Base-by-base conservation (phyloP, 1,139 yeast species). In the Suhomyces guaymorum region DNA sequence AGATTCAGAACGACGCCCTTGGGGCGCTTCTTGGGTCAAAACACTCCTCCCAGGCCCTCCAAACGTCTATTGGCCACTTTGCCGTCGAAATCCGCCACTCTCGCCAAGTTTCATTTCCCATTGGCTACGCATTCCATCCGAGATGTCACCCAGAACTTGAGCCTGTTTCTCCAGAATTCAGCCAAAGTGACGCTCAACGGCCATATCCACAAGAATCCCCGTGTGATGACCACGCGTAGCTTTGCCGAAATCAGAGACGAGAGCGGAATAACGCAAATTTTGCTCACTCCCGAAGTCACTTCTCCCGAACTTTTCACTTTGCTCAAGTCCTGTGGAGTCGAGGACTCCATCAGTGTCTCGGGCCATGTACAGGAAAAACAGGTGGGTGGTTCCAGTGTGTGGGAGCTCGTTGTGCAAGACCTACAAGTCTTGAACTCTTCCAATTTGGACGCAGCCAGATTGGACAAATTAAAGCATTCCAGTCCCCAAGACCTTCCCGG, bases 231-330 rank as follows among this genome's bases (percentile, higher is more conserved):
- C 6, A 53, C 55, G 12, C 76, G 57, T 71, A 76, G 63, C 3
- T 90, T 90, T 66, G 94, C 85, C 1, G 78, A 75, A 21, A 58
- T 90, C 16, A 68, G 97, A 43, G 97, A 89, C 55, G 52, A 66
- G 18, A 65, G 78, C 35, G 96, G 96, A 1, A 48, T 61, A 7
- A 72, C 82, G 5, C 97, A 90, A 52, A 54, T 90, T 9, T 72
- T 85, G 1, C 44, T 68, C 42, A 52, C 56, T 9, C 70, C 70
- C 8, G 79, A 80, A 14, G 49, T 57, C 7, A 72, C 77, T 25
- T 57, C 57, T 15, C 56, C 53, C 9, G 39, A 49, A 5, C 42
- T 60, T 7, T 71, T 78, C 9, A 59, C 68, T 3, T 40, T 66
- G n/a, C 52, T 87, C 32, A 67, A 75, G 33, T 47, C 59, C 1